phyloP scores from a whole-genome alignment of 805 yeast genomes.

The Candida nitratophila region DNA sequence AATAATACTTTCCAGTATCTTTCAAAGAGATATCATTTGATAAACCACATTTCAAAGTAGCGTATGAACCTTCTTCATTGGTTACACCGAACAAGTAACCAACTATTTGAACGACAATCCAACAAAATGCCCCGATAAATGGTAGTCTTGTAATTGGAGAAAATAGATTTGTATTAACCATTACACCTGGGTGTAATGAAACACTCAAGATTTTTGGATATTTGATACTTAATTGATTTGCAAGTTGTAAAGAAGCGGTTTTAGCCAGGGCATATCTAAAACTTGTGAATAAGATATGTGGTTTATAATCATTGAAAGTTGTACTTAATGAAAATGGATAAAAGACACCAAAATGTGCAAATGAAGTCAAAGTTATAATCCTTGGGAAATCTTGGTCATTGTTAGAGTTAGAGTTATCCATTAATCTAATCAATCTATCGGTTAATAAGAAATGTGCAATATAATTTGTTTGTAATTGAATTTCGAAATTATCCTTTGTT shows the following conservation, averaged over 20 bases:
- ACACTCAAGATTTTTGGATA: conserved; percentile 59
- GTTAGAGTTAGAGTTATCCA: conserved; percentile 19
- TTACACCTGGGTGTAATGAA: conserved; percentile 79
- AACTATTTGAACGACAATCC: conserved; percentile 65
- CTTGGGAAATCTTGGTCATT: conserved; percentile 32
- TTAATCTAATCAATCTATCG: conserved; percentile 45
- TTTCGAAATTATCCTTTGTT: conserved; percentile 63
- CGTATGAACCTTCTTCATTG: conserved; percentile 62
- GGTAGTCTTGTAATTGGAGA: conserved; percentile 76
- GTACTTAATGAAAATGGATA: conserved; percentile 40
- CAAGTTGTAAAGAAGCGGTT: conserved; percentile 69
- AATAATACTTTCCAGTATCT: conserved; percentile 66
- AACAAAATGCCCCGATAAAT: conserved; percentile 64
- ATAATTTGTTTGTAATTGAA: conserved; percentile 74
- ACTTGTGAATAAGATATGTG: conserved; percentile 70
- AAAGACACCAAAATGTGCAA: conserved; percentile 53
- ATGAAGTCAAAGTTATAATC: conserved; percentile 55
- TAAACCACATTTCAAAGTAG: conserved; percentile 58
- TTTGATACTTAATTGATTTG: conserved; percentile 54
- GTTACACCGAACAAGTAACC: conserved; percentile 66
- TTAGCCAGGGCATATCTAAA: conserved; percentile 73
- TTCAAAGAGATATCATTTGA: conserved; percentile 40
- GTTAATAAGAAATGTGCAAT: conserved; percentile 70
- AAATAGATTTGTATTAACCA: conserved; percentile 73
- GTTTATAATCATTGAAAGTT: conserved; percentile 45